phyloP scores from a whole-genome alignment of 306 rosid species.

The Acacia crassicarpa region DNA sequence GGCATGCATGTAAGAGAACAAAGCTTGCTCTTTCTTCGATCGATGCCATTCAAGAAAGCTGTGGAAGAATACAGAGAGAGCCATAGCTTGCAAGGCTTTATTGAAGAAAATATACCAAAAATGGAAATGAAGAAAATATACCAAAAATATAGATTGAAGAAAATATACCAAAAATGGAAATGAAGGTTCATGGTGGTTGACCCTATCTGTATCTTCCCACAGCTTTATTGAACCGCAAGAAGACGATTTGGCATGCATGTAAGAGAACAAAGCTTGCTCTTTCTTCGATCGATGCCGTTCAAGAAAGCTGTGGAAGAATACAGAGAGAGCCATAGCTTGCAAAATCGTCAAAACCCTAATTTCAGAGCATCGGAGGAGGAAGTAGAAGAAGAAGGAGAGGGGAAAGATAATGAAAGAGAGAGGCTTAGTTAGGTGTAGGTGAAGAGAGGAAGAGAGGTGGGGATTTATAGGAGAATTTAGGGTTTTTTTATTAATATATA shows the following conservation, averaged over 20 bases:
- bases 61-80: too few species aligned
- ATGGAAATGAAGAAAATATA: too few species aligned
- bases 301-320: constrained; percentile 99
- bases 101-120: too few species aligned
- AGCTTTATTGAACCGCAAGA: constrained; percentile 99
- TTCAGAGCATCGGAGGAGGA: not conserved
- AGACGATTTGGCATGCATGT: constrained; percentile 43
- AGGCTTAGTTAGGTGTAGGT: constrained; percentile 53
- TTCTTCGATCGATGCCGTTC: constrained; percentile 74
- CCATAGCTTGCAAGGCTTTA: too few species aligned
- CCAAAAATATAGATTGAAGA: not conserved
- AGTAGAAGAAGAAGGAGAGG: not conserved
- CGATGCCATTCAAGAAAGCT: too few species aligned
- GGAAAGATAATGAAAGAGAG: not conserved
- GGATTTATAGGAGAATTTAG: constrained; percentile 70
- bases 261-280: constrained; percentile 32
- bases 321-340: constrained; percentile 66
- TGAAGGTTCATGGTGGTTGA: constrained; percentile 34
- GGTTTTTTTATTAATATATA: constrained; percentile 11
- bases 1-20: too few species aligned
- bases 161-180: not conserved
- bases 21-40: too few species aligned
- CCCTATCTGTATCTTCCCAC: constrained; percentile 98
- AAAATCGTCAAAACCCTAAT: constrained; percentile 41
- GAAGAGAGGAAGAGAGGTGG: constrained; percentile 15